phyloP scores from a whole-genome alignment of 345 rosid species.

The Heritiera littoralis region DNA sequence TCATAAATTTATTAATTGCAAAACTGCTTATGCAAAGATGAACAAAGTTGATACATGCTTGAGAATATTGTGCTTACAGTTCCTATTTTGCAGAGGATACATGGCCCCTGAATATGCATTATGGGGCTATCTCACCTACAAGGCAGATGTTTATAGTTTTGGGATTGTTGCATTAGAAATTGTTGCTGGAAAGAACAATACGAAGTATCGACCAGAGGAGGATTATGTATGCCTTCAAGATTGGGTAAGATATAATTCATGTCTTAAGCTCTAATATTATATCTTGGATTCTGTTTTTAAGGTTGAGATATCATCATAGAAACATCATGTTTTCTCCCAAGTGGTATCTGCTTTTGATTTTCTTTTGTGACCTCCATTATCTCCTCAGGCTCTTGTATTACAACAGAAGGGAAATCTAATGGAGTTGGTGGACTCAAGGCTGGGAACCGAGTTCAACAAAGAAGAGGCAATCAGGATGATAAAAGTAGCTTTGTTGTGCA shows the following conservation, averaged over 20 bases:
- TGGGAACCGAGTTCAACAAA: conserved; percentile 33
- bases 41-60: neutral
- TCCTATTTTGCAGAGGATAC: conserved; percentile 40
- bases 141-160: conserved; percentile 68
- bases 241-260: conserved; percentile 37
- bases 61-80: neutral
- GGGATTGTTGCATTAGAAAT: conserved; percentile 61
- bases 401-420: conserved; percentile 37
- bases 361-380: neutral
- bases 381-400: conserved; percentile 39
- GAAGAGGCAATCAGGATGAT: conserved; percentile 52
- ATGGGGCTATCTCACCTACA: conserved; percentile 55
- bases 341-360: neutral
- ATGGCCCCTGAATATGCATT: conserved; percentile 73
- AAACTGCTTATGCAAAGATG: neutral
- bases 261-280: neutral
- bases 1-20: neutral
- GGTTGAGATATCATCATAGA: neutral
- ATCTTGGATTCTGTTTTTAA: neutral
- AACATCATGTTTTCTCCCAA: neutral
- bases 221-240: conserved; percentile 51
- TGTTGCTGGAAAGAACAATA: conserved; percentile 51
- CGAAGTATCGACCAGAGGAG: conserved; percentile 37
- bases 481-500: conserved; percentile 51
- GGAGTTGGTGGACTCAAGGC: conserved; percentile 43